Conservation (phyloP, 345 rosid species). For the Salix udensis region DNA sequence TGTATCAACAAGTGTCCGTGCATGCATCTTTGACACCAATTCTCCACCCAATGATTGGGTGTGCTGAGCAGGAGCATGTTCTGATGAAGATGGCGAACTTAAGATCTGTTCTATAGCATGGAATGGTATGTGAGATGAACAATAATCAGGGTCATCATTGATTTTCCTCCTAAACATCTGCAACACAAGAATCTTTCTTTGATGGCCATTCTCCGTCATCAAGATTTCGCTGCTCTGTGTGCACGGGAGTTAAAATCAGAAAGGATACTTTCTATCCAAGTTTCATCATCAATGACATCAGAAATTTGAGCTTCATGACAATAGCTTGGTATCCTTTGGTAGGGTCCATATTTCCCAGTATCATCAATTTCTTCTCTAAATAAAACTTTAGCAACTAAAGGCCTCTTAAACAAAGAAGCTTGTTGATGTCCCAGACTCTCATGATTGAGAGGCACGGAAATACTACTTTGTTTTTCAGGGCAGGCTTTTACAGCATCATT, state of each 20-base stretch:
- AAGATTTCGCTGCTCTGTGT: constrained; percentile 21
- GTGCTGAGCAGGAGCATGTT: constrained; percentile 24
- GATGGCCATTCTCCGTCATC: constrained; percentile 25
- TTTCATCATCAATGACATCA: constrained; percentile 26
- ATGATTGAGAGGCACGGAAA: constrained; percentile 6
- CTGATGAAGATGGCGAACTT: constrained; percentile 39
- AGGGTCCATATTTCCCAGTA: constrained; percentile 17
- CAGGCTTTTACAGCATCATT: constrained; percentile 26
- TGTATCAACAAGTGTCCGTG: constrained; percentile 40
- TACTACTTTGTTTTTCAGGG: constrained; percentile 25
- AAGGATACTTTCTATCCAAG: constrained; percentile 15
- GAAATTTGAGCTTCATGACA: constrained; percentile 20
- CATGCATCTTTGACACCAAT: constrained; percentile 29
- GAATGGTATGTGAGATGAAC: constrained; percentile 39
- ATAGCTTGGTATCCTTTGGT: constrained; percentile 11
- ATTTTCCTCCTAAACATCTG: constrained; percentile 27
- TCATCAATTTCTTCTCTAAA: constrained; percentile 22
- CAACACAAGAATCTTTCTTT: constrained; percentile 18
- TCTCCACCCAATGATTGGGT: constrained; percentile 19
- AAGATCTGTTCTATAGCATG: constrained; percentile 30
- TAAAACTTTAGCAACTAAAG: constrained; percentile 9
- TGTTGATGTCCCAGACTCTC: constrained; percentile 13
- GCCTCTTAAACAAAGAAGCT: constrained; percentile 20
- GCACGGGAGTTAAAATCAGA: constrained; percentile 22
- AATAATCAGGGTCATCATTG: constrained; percentile 26